These are phyloP conservation scores for Chaetoscypha palmicola DNA, from an alignment of 2,329 filamentous ascomycete genomes.

Conservation along the genomic window DNA sequence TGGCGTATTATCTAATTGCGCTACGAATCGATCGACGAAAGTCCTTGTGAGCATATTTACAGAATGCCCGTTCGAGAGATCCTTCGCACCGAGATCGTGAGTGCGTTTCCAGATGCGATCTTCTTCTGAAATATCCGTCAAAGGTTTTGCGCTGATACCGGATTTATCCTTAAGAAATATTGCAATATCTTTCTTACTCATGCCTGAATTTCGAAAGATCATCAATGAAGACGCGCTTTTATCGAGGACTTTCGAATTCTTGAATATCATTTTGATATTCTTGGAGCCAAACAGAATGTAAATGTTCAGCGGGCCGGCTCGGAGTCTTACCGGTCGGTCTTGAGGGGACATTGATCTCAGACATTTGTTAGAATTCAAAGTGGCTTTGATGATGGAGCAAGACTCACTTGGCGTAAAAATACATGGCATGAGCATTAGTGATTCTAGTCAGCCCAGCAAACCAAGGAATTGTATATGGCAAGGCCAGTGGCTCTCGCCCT, in stretches of 20 bases:
- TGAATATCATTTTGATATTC: conserved; percentile 15
- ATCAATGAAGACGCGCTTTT: conserved; percentile 11
- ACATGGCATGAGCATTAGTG: conserved; percentile 12
- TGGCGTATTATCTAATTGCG: conserved; percentile 6
- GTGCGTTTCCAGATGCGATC: conserved; percentile 14
- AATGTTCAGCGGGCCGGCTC: conserved; percentile 10
- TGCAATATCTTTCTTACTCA: conserved; percentile 7
- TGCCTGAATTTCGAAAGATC: conserved; percentile 11
- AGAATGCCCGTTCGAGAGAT: conserved; percentile 6
- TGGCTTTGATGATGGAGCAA: too few relatives aligned
- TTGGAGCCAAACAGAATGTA: conserved; percentile 15
- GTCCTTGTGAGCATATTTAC: conserved; percentile 11
- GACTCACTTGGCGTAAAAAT: conserved; percentile 14
- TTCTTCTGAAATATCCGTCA: conserved; percentile 9
- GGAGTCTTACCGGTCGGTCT: conserved; percentile 4
- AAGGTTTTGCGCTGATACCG: conserved; percentile 6
- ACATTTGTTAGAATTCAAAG: too few relatives aligned
- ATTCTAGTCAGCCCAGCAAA: conserved; percentile 8
- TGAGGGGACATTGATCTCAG: conserved; percentile 6
- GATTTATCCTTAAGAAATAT: conserved; percentile 12
- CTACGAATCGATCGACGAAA: conserved; percentile 10
- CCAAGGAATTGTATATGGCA: conserved; percentile 15
- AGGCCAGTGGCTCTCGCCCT: conserved; percentile 12
- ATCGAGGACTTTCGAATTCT: conserved; percentile 11
- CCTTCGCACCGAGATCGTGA: conserved; percentile 8